These are phyloP conservation scores for Epichloe sylvatica DNA, from an alignment of 2,329 filamentous ascomycete genomes.

Conservation along the genomic window DNA sequence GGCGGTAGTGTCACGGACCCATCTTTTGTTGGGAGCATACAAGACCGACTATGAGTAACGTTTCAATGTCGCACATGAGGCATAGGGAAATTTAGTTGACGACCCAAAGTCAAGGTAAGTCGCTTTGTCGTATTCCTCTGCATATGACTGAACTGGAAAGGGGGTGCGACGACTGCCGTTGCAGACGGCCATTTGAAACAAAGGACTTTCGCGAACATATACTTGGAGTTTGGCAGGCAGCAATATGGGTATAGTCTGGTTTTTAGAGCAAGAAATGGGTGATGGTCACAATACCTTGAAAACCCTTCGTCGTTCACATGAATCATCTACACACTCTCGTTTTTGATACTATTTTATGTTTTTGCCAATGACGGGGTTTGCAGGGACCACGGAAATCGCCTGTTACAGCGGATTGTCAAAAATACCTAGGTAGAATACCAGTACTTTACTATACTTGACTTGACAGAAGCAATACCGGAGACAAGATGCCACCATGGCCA, in stretches of 20 bases:
- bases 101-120: neutral
- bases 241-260: slow-evolving; percentile 1
- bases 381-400: neutral
- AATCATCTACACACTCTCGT: neutral
- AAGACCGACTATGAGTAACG: slow-evolving; percentile 27
- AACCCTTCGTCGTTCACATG: neutral
- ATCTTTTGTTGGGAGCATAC: slow-evolving; percentile 49
- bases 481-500: too few relatives aligned
- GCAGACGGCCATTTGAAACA: neutral
- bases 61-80: neutral
- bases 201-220: slow-evolving; percentile 1
- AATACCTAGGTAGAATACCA: neutral
- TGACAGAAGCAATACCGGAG: too few relatives aligned
- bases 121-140: neutral
- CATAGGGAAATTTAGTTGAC: neutral
- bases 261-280: slow-evolving; percentile 1
- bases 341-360: neutral
- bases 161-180: neutral
- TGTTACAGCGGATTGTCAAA: neutral
- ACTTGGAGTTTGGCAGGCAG: slow-evolving; percentile 10
- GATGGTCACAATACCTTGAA: neutral
- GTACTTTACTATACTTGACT: neutral
- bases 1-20: slow-evolving; percentile 90
- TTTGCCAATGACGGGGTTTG: neutral
- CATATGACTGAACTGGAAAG: neutral